Percentiles rank a stretch among this genome's conserved stretches.
These are phyloP conservation scores for Leishmania martiniquensis DNA, from an alignment of 208 protist genomes.

Conservation along the genomic window DNA sequence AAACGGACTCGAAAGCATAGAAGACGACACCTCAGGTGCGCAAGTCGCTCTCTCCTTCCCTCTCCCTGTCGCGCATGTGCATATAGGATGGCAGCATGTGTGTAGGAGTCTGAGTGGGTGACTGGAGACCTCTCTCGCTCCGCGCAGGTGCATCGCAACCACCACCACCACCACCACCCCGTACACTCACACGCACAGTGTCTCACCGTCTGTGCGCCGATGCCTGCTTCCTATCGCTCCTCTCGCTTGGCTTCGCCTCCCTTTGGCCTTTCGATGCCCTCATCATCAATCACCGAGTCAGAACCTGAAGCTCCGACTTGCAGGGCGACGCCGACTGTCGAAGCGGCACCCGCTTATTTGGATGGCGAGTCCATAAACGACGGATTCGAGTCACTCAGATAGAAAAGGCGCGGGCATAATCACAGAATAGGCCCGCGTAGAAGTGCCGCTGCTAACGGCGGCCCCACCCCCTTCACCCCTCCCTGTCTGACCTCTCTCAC, in stretches of 20 bases:
- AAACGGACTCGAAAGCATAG: not conserved
- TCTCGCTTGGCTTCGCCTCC: not conserved
- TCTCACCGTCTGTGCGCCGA: not conserved
- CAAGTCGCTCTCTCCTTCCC: not conserved
- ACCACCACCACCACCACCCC: too few species aligned
- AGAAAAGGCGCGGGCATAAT: too few species aligned
- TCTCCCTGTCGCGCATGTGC: not conserved
- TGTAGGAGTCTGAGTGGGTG: not conserved
- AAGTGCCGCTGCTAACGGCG: not conserved
- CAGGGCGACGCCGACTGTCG: not conserved
- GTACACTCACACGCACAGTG: too few species aligned
- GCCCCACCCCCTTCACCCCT: not conserved
- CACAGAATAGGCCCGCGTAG: not conserved
- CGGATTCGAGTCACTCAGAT: too few species aligned
- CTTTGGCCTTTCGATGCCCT: not conserved
- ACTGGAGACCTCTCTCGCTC: slow-evolving; percentile 1
- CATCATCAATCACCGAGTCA: not conserved
- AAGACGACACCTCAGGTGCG: not conserved
- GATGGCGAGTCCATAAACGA: too few species aligned
- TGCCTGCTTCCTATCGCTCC: not conserved
- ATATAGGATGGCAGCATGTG: not conserved
- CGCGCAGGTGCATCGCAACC: not conserved
- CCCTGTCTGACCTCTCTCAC: not conserved
- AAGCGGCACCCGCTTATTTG: not conserved
- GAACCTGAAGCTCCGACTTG: not conserved